phyloP scores from a whole-genome alignment of 768 basidiomycete species.

The Sistotremastrum suecicum region DNA sequence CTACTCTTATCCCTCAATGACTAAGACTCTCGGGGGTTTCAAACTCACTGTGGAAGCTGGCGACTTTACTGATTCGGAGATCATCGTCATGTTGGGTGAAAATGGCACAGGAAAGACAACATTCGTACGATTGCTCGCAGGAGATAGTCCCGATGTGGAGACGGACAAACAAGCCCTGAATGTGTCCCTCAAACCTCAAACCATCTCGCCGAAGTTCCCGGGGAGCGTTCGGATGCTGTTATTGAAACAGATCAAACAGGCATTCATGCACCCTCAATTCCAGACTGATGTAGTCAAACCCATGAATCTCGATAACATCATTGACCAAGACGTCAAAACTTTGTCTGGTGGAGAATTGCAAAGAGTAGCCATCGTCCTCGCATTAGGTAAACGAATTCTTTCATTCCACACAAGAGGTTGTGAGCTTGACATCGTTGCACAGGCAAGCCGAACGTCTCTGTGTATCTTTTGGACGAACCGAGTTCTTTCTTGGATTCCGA shows the following conservation, averaged over 20 bases:
- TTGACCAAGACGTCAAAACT: constrained; percentile 98
- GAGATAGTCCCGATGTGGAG: constrained; percentile 79
- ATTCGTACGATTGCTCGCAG: constrained; percentile 88
- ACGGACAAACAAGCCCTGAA: constrained; percentile 66
- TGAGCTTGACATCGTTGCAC: constrained; percentile 2
- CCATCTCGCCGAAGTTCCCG: constrained; percentile 94
- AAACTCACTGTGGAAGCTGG: constrained; percentile 88
- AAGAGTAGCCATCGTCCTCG: constrained; percentile 90
- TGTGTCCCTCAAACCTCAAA: constrained; percentile 97
- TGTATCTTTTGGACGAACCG: constrained; percentile 95
- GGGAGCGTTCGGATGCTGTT: constrained; percentile 94
- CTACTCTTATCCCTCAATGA: constrained; percentile 90
- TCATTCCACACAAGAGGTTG: not conserved
- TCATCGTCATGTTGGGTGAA: constrained; percentile 98
- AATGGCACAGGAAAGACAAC: constrained; percentile 99
- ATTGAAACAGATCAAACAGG: constrained; percentile 83
- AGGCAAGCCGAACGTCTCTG: constrained; percentile 67
- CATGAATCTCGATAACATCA: constrained; percentile 86
- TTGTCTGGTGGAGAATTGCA: constrained; percentile 97
- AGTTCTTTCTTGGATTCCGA: constrained; percentile 93
- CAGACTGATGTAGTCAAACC: constrained; percentile 96
- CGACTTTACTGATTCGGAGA: constrained; percentile 96
- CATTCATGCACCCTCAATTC: constrained; percentile 99
- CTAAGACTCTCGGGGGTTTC: constrained; percentile 90
- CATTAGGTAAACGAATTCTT: constrained; percentile 43